Percentiles rank a stretch among this genome's conserved stretches.
phyloP scores from a whole-genome alignment of 2,329 filamentous ascomycete genomes.

The Ophiobolus disseminans region DNA sequence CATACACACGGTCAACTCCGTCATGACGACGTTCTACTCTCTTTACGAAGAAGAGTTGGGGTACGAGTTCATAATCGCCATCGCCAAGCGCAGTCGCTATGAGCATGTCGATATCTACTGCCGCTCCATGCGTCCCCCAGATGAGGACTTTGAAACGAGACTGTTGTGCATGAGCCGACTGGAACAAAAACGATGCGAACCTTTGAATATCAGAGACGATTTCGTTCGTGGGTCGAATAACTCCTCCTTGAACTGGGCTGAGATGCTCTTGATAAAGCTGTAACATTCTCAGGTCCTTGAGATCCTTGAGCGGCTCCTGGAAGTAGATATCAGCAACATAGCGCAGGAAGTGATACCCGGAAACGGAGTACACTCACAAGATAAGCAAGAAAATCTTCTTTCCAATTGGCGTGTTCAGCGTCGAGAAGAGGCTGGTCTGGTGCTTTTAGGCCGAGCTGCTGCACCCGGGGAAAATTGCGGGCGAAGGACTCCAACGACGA shows the following conservation, averaged over 20 bases:
- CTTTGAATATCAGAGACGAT: background rate
- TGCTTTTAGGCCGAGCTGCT: constrained; percentile 4
- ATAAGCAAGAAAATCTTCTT: background rate
- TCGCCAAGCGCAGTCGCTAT: background rate
- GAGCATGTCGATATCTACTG: background rate
- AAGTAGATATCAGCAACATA: background rate
- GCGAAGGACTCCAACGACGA: background rate
- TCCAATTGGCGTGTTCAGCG: background rate
- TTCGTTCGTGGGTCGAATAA: background rate
- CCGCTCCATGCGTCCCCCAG: constrained; percentile 1
- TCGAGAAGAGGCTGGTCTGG: background rate
- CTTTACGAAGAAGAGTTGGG: constrained; percentile 1
- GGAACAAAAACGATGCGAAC: constrained; percentile 8
- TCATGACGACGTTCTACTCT: background rate
- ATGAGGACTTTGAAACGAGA: constrained; percentile 5
- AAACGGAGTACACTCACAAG: constrained; percentile 1
- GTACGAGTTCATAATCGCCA: background rate
- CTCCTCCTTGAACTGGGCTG: background rate
- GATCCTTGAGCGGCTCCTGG: constrained; percentile 5
- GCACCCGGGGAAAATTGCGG: background rate
- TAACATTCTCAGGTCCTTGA: constrained; percentile 8
- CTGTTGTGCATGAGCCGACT: constrained; percentile 2
- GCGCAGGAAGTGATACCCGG: too few relatives aligned
- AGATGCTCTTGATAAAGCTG: constrained; percentile 6
- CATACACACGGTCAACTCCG: background rate